A percentile compares a stretch with the other conserved stretches of the same genome.
phyloP scores from a whole-genome alignment of 2,329 filamentous ascomycete genomes.

The Corinectria fuckeliana region DNA sequence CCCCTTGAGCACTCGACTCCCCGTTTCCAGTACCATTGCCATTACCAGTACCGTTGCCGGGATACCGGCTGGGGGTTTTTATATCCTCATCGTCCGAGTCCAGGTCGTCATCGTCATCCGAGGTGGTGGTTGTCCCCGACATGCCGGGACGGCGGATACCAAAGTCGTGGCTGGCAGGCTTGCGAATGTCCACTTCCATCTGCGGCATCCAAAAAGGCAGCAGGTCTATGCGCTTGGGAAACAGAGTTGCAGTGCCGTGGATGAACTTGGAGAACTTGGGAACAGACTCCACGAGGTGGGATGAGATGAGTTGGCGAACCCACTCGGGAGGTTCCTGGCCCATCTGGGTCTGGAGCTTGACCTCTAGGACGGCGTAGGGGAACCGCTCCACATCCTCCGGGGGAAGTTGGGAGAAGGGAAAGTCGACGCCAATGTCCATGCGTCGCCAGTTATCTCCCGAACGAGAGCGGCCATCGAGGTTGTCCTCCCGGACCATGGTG shows the following conservation, averaged over 20 bases:
- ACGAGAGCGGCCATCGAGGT: constrained; percentile 79
- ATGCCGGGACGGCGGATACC: constrained; percentile 84
- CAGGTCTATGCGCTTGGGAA: constrained; percentile 85
- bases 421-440: constrained; percentile 97
- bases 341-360: constrained; percentile 95
- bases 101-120: constrained; percentile 75
- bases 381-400: constrained; percentile 87
- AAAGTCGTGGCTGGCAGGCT: constrained; percentile 86
- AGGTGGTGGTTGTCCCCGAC: constrained; percentile 78
- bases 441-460: constrained; percentile 92
- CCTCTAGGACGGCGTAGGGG: constrained; percentile 94
- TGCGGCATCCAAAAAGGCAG: constrained; percentile 98
- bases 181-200: constrained; percentile 97
- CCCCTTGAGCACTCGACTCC: constrained; percentile 48
- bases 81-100: constrained; percentile 70
- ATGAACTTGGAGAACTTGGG: constrained; percentile 99
- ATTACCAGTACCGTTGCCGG: constrained; percentile 14
- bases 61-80: constrained; percentile 15
- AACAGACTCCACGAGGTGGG: constrained; percentile 96
- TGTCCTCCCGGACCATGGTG: constrained; percentile 94
- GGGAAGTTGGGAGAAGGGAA: constrained; percentile 87
- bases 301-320: constrained; percentile 91
- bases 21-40: constrained; percentile 35
- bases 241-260: constrained; percentile 87
- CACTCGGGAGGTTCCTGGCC: constrained; percentile 95